Evolutionary conservation across 108 stramenopile genomes (phyloP), one percentile per base, ranked within the genome.

Genomic region (Skeletonema costatum): DNA sequence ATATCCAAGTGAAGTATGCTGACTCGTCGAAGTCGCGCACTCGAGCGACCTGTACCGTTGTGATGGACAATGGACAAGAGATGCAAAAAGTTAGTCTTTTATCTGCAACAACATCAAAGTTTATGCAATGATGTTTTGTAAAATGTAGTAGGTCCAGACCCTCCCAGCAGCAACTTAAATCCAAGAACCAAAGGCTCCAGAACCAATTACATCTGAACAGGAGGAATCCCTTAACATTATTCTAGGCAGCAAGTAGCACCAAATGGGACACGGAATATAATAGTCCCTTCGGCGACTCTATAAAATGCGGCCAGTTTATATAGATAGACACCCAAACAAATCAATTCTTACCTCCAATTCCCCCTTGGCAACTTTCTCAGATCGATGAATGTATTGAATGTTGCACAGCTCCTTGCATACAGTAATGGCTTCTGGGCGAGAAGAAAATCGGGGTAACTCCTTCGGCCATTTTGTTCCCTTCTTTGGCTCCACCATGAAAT

Each of bases 1-100:
- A 99, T 46, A 98, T 87, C 98, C 98, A 99, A 36, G 96, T 94
- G 85, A 97, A 99, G 84, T 95, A 97, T 31, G 97, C 98, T 10
- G 89, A 82, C 72, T 97, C 94, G 33, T 96, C 95, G 68, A 97
- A 99, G 29, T 93, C 91, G 31, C 90, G 91, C 35, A 91, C 84
- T 71, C 91, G 80, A 50, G 89, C 87, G 60, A 97, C 81, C 90
- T 93, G 69, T 33, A 17, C 17, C 81, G 35, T 16, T 25, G 38
- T 33, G n/a, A 30, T 9, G 13, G 36, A 70, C 33, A 41, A 48
- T 69, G 62, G 68, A 56, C 17, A 51, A 51, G 19, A 25, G 53
- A 25, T 25, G 25, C 9, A 56, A 56, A 56, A 25, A 56, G 53
- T 56, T 56, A 56, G 53, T 29, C 53, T 25, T 25, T 56, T 5